Base-by-base conservation (phyloP, 371 early-diverging fungal genomes). In the Lichtheimia hyalospora region DNA sequence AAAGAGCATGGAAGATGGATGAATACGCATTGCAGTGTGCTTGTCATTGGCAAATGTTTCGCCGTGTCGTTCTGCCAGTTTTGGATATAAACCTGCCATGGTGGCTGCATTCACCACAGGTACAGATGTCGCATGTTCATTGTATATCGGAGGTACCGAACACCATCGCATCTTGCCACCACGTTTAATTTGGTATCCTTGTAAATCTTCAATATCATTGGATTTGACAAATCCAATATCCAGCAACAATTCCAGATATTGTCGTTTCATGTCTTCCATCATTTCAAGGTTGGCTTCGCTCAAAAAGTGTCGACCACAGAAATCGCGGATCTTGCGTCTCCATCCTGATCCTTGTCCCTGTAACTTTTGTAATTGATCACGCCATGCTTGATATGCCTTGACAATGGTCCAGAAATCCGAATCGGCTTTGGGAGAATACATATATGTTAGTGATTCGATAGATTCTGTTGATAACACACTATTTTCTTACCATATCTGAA, bases 221-320 rank as follows among this genome's bases (percentile, higher is more conserved):
- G 78, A 70, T 57, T 69, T 60, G 3, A 92, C 84, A 69, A 95
- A 88, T 0, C 92, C 92, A 49, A 87, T 89, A 24, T 86, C 85
- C n/a, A 81, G 68, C 24, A 95, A 64, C 25, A 92, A 72, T 1
- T 82, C 84, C 25, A 90, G 70, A 41, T 90, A 89, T 69, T 94
- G 94, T 28, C 87, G 84, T 64, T 92, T 92, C 75, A 89, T 84
- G 28, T 89, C 89, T 54, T 93, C 93, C 39, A 93, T 86, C 82
- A 81, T 84, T 42, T 78, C 76, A 46, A 91, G 50, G n/a, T 81
- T 83, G 46, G 84, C 82, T 34, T 81, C 70, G 61, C 80, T 87
- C 41, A 92, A 70, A 48, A 74, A 84, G 57, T 87, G 69, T n/a
- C 70, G 68, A 6, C 64, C 63, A 59, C 87, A 86, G 42, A 85